phyloP scores from a whole-genome alignment of 2,329 filamentous ascomycete genomes.

The Delphinella strobiligena region DNA sequence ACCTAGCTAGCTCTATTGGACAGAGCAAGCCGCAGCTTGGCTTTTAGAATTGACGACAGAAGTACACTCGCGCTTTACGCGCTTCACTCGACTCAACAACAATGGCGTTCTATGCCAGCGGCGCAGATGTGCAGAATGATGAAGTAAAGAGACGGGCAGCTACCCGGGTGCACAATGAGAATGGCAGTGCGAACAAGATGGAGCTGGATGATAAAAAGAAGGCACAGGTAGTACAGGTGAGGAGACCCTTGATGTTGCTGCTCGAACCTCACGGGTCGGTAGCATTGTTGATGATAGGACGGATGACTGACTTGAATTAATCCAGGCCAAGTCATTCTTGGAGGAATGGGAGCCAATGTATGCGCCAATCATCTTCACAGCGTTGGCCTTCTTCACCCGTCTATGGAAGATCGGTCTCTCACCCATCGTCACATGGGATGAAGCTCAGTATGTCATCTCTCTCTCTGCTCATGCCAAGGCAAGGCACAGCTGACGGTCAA shows the following conservation, averaged over 20 bases:
- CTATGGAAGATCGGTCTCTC: conserved; percentile 58
- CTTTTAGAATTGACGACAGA: not conserved
- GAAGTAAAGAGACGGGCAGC: not conserved
- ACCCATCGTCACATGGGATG: conserved; percentile 64
- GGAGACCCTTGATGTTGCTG: not conserved
- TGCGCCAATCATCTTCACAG: conserved; percentile 52
- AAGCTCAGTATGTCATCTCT: conserved; percentile 56
- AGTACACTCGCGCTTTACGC: not conserved
- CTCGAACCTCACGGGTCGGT: too few relatives aligned
- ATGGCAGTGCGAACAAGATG: not conserved
- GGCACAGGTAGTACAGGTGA: not conserved
- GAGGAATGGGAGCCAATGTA: conserved; percentile 51
- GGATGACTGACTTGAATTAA: not conserved
- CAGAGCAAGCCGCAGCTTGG: not conserved
- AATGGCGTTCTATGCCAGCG: not conserved
- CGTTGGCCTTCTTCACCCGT: conserved; percentile 52
- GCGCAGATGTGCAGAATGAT: not conserved
- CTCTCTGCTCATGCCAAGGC: not conserved
- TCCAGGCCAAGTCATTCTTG: conserved; percentile 29
- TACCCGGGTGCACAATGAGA: not conserved
- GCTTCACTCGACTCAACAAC: not conserved
- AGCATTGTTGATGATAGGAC: not conserved
- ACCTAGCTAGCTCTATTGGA: too few relatives aligned
- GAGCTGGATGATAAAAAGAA: not conserved
- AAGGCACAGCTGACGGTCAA: not conserved